Evolutionary conservation across 2,329 filamentous ascomycete genomes (phyloP), one percentile per base, ranked within the genome.

Genomic region (Fusarium sterilihyphosum): DNA sequence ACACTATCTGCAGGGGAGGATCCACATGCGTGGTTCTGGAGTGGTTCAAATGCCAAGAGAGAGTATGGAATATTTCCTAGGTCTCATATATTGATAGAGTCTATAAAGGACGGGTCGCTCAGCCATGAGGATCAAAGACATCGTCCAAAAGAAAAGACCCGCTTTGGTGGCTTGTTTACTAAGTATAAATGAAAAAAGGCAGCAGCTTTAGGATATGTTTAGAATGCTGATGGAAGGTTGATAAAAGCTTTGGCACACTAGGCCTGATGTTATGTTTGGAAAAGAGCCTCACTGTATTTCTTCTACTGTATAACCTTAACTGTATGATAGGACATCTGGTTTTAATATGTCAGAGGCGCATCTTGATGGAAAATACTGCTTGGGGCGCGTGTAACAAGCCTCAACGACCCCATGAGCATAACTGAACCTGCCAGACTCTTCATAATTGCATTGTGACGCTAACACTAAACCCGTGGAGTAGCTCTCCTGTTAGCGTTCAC

Each of bases 401-500:
- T 22, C 8, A 9, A n/a, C 7, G 11, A 13, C n/a, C 7, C n/a
- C 7, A 26, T 18, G 5, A 13, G 22, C 22, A 33, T 18, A 7
- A n/a, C n/a, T 6, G 8, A 33, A 35, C 16, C 17, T 35, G 8
- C 17, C 17, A 20, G 31, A 24, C 8, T 24, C 8, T 35, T 52
- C 2, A 24, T 5, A 6, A 16, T 14, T 10, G 8, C 22, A 24
- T 35, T 52, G 8, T 18, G 31, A 35, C 5, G 29, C 7, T 9
- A 4, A 33, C 11, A 4, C 11, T 16, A 1, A 14, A 52, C 6
- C 20, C 12, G 12, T 14, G 1, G 12, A 14, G 22, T 6, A 12
- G 10, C 12, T 24, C 3, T 10, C 8, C 2, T 24, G 4, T 20
- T 14, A 14, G 3, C 6, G 5, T 1, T 35, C 7, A 3, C 22